Conservation (phyloP, 2,329 filamentous ascomycete genomes). For the Sporothrix schenckii region DNA sequence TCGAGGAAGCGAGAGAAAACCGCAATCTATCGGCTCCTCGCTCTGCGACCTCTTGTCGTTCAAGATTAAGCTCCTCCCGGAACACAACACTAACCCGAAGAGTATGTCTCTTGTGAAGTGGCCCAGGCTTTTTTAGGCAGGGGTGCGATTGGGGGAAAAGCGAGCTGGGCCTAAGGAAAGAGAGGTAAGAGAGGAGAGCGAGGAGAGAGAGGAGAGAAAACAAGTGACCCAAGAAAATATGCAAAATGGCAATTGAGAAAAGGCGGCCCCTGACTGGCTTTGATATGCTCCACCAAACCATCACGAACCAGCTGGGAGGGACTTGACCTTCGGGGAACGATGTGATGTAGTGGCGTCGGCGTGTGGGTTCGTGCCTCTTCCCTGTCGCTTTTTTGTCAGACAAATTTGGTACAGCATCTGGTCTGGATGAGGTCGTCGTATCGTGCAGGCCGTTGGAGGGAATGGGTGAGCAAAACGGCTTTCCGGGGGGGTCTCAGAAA, state of each 20-base stretch:
- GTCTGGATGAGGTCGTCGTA: slow-evolving; percentile 3
- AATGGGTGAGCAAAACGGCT: slow-evolving; percentile 21
- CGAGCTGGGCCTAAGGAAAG: background rate
- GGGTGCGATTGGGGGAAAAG: background rate
- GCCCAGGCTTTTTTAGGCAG: slow-evolving; percentile 26
- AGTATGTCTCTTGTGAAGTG: background rate
- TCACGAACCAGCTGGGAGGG: slow-evolving; percentile 31
- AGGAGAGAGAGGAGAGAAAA: background rate
- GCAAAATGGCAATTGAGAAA: slow-evolving; percentile 2
- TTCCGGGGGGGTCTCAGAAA: slow-evolving; percentile 15
- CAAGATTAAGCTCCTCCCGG: slow-evolving; percentile 32
- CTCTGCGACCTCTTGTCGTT: slow-evolving; percentile 18
- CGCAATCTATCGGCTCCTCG: slow-evolving; percentile 27
- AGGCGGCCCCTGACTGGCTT: slow-evolving; percentile 1
- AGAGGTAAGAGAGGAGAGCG: slow-evolving; percentile 4
- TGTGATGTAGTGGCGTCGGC: slow-evolving; percentile 17
- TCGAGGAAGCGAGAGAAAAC: slow-evolving; percentile 19
- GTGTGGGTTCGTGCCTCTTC: slow-evolving; percentile 4
- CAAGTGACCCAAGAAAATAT: background rate
- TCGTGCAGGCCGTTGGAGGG: slow-evolving; percentile 11
- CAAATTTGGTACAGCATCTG: slow-evolving; percentile 22
- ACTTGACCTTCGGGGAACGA: slow-evolving; percentile 17
- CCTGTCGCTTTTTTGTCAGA: background rate
- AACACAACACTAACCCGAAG: slow-evolving; percentile 28
- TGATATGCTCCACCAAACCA: slow-evolving; percentile 31